Evolutionary conservation across 2,329 filamentous ascomycete genomes (phyloP), one percentile per base, ranked within the genome.

Genomic region (Didymella pinodella): DNA sequence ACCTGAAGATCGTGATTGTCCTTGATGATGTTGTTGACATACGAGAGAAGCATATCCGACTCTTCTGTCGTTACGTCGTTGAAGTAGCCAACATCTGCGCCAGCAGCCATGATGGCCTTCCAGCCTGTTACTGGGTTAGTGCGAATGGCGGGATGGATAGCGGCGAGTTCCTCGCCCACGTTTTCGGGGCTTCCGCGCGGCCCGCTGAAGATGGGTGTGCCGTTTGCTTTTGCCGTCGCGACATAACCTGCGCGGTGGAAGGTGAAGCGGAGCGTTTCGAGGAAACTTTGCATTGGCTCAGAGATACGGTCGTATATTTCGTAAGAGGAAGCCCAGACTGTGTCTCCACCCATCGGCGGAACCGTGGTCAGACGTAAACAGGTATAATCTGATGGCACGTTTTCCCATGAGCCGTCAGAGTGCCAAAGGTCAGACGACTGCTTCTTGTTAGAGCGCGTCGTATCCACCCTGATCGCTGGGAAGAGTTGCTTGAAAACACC

Each of bases 371-470:
- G 74, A 48, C 86, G 82, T 18, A 90, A 77, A 0, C 84, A 80
- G 0, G 87, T 82, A 66, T 90, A 90, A 69, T 90, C 88, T 7
- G 83, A 82, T 0, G 88, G 88, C 3, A 85, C 77, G 0, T 83
- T 83, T 75, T 90, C 88, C 58, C 88, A 90, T 0, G 84, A 83
- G 63, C 90, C 88, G 62, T 90, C 87, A 0, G 83, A 84, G 66
- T 85, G 83, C 83, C 82, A 81, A 7, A 31, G 29, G 6, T 11
- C 29, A n/a, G n/a, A 11, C 29, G 29, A 31, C 29, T 7, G 29
- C 29, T 31, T 31, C 11, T 6, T 31, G 6, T 6, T 31, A 11
- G 29, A 6, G 29, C 6, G 29, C 29, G 6, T 31, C 6, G n/a
- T n/a, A n/a, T n/a, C n/a, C n/a, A n/a, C n/a, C n/a, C n/a, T n/a